phyloP scores from a whole-genome alignment of 148 eudicot genomes.

The Rheum nobile region DNA sequence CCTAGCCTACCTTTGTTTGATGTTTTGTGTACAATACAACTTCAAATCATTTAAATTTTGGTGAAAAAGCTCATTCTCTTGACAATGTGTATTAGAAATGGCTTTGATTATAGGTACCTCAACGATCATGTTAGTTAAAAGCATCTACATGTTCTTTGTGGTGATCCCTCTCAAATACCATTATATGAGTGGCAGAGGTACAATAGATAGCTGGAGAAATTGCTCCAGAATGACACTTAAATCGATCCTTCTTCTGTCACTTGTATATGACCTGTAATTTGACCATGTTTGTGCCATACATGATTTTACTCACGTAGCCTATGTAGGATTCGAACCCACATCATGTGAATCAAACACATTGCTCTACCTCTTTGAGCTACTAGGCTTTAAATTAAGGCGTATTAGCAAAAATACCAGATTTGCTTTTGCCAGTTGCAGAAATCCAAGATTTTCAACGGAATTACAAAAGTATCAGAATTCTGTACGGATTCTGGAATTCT shows the following conservation, averaged over 20 bases:
- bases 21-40: conserved; percentile 24
- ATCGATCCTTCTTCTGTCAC: conserved; percentile 69
- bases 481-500: too few relatives aligned
- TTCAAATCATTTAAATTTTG: conserved; percentile 10
- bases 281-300: conserved; percentile 30
- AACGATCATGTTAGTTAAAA: conserved; percentile 50
- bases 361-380: too few relatives aligned
- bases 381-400: too few relatives aligned
- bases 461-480: too few relatives aligned
- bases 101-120: conserved; percentile 66
- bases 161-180: conserved; percentile 95
- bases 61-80: conserved; percentile 5
- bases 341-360: too few relatives aligned
- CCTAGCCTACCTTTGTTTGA: conserved; percentile 75
- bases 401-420: too few relatives aligned
- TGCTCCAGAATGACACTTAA: conserved; percentile 71
- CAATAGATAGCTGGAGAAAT: conserved; percentile 62
- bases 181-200: conserved; percentile 94
- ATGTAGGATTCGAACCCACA: too few relatives aligned
- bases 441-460: too few relatives aligned
- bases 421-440: too few relatives aligned
- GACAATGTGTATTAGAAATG: conserved; percentile 8
- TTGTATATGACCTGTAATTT: conserved; percentile 47
- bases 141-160: conserved; percentile 62
- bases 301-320: too few relatives aligned